Evolutionary conservation across 108 stramenopile genomes (phyloP), one percentile per base, ranked within the genome.

Genomic region (Cyclostephanos invisitatus): DNA sequence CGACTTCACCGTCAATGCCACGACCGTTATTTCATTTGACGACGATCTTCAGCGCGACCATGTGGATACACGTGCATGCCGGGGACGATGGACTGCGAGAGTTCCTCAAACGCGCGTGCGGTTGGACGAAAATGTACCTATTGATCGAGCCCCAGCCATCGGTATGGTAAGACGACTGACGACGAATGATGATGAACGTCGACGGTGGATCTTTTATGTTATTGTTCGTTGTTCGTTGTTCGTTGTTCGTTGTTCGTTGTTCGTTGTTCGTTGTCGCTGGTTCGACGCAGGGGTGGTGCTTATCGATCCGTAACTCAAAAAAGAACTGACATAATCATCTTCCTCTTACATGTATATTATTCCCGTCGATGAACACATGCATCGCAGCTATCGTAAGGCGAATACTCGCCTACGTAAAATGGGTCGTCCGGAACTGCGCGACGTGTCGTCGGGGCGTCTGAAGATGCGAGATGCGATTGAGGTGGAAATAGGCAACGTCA

Each of bases 51-150:
- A 74, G 72, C 53, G 83, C 85, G 12, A 86, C 85, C 17, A 86
- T 86, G 85, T 86, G 85, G 85, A 74, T 86, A 11, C 85, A 86
- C 36, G 47, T 84, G 7, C 85, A 86, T 53, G 56, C 57, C 3
- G 85, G 85, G 1, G 85, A 84, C 58, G 76, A 68, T n/a, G 85
- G 80, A 35, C 42, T 86, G 18, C 51, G 57, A n/a, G 22, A 22
- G 17, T 72, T 83, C 38, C 58, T 86, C 27, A 55, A 74, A 42
- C 53, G 79, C 20, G 69, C 82, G 14, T 86, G 83, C 49, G 22
- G 51, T 18, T 75, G 71, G 78, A 83, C 85, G 21, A 68, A 68
- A 49, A 50, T 42, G 42, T 83, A 72, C 66, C n/a, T 86, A 32
- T 60, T 86, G 65, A 64, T 86, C 40, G 85, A 86, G 61, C 85